These are phyloP conservation scores for Colletotrichum aenigma DNA, from an alignment of 2,329 filamentous ascomycete species.

Conservation along the genomic window DNA sequence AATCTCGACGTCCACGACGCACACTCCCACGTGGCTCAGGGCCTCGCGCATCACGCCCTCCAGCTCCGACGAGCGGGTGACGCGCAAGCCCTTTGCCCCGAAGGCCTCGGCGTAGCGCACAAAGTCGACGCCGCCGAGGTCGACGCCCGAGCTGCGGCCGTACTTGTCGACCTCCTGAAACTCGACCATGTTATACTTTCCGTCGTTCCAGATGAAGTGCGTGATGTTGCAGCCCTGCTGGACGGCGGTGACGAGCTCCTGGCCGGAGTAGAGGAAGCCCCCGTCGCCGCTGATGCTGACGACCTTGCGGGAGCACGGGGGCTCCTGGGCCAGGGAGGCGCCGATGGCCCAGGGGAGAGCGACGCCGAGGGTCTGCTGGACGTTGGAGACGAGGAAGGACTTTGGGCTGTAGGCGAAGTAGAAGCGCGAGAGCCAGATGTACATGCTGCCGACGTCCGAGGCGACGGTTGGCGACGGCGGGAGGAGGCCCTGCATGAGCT, in stretches of 20 bases:
- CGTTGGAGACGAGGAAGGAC: constrained; percentile 49
- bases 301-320: constrained; percentile 47
- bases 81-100: constrained; percentile 48
- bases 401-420: constrained; percentile 48
- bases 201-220: constrained; percentile 56
- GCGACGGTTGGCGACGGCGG: constrained; percentile 44
- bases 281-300: constrained; percentile 49
- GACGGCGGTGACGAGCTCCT: constrained; percentile 50
- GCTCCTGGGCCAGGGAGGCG: constrained; percentile 44
- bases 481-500: constrained; percentile 42
- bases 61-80: constrained; percentile 39
- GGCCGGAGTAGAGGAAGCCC: constrained; percentile 52
- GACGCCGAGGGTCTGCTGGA: constrained; percentile 53
- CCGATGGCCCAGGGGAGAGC: constrained; percentile 53
- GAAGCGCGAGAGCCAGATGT: constrained; percentile 52
- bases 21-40: constrained; percentile 43
- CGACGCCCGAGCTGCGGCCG: constrained; percentile 45
- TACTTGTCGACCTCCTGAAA: constrained; percentile 57
- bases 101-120: constrained; percentile 51
- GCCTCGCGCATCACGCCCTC: constrained; percentile 48
- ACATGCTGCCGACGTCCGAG: constrained; percentile 51
- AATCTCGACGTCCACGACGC: constrained; percentile 49
- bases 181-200: constrained; percentile 54
- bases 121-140: constrained; percentile 51
- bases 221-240: constrained; percentile 52